A percentile compares a stretch with the other conserved stretches of the same genome.
phyloP scores from a whole-genome alignment of 2,329 filamentous ascomycete genomes.

The Fusarium brachygibbosum region DNA sequence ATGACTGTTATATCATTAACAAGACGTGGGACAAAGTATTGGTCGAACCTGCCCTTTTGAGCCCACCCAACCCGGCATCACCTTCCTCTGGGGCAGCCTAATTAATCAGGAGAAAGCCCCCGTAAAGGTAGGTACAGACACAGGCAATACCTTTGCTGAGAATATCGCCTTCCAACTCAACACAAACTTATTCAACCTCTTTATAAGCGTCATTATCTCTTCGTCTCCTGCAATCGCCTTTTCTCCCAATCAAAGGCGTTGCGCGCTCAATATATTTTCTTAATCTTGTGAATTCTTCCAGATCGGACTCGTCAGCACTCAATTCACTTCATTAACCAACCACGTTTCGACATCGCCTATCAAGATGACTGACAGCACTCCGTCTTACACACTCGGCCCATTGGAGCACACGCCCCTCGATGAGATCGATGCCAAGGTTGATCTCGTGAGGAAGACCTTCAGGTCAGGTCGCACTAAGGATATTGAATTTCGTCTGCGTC shows the following conservation, averaged over 20 bases:
- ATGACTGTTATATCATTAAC: conserved; percentile 15
- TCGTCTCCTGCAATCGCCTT: neutral
- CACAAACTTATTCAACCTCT: neutral
- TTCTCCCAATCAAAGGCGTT: neutral
- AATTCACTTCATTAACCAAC: conserved; percentile 22
- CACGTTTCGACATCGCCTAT: conserved; percentile 17
- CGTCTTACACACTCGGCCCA: conserved; percentile 56
- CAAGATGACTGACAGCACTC: conserved; percentile 56
- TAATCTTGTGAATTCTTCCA: neutral
- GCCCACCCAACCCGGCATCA: conserved; percentile 11
- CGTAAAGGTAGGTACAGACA: conserved; percentile 4
- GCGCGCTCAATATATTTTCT: neutral
- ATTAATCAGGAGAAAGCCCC: conserved; percentile 29
- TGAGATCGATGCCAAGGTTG: conserved; percentile 72
- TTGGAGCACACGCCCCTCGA: conserved; percentile 75
- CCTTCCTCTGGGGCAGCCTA: conserved; percentile 18
- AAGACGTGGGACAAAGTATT: conserved; percentile 12
- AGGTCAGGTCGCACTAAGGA: conserved; percentile 84
- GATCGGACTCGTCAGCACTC: conserved; percentile 28
- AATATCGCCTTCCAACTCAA: conserved; percentile 2
- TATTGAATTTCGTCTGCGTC: conserved; percentile 82
- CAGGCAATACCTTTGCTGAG: neutral
- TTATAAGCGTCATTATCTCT: neutral
- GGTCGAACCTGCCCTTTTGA: conserved; percentile 7
- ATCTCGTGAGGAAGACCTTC: conserved; percentile 76